Base-by-base conservation (phyloP, 2,329 filamentous ascomycete species). In the Talaromyces sp. region DNA sequence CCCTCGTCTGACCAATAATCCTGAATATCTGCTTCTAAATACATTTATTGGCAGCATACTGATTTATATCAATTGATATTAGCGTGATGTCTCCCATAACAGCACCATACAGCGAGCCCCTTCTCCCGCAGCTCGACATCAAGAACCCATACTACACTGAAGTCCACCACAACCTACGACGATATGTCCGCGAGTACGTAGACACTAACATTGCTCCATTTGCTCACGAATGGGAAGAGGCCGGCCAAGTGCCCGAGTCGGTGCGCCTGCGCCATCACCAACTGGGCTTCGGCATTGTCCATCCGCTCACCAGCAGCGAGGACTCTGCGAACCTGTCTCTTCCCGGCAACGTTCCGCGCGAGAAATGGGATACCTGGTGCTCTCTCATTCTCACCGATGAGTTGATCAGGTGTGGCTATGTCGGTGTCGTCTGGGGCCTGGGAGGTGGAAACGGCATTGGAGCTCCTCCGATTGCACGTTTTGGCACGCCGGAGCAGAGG, bases 161-260 rank as follows among this genome's bases (percentile, higher is more conserved):
- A 15, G 83, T 82, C 2, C 88, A 90, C 69, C 80, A 81, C 33
- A 75, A 73, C n/a, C 78, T 89, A 1, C 84, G 85, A 57, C 77
- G 82, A 42, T 78, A 76, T 4, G 75, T 88, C 0, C 82, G 87
- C 44, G 69, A 78, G 27, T 89, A 88, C 63, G 76, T 89, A 55
- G 82, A 89, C 62, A 77, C 80, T 1, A 74, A 86, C 42, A 78
- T 89, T 52, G 74, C 83, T 1, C 86, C 85, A 0, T 78, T 82
- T 64, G 82, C 83, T 4, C 79, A 86, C 33, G 84, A 88, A 44
- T 90, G 87, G 87, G 88, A 90, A 69, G 80, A 78, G 3, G 81
- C 81, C 2, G 81, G 82, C 1, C 71, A 81, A 59, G 82, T 84
- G 13, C 83, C 83, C 11, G 69, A 73, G 7, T 67, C 73, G 53